A percentile compares a stretch with the other conserved stretches of the same genome.
phyloP scores from a whole-genome alignment of 208 protist species.

The Trypanosoma rangeli region DNA sequence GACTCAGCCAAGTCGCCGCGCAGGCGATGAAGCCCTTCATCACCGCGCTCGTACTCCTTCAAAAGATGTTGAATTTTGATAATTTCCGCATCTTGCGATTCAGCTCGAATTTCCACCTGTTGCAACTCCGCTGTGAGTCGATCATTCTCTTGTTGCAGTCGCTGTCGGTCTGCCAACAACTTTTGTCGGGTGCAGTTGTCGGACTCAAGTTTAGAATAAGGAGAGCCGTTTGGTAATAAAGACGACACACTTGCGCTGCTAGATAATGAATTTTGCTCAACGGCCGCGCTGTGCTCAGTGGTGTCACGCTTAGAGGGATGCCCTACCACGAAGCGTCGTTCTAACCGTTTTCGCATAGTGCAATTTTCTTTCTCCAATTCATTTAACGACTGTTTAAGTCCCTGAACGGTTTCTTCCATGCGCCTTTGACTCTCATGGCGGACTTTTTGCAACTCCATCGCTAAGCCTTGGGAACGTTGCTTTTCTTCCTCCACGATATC shows the following conservation, averaged over 20 bases:
- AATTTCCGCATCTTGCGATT: slow-evolving; percentile 71
- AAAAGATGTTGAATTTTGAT: slow-evolving; percentile 49
- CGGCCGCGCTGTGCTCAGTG: slow-evolving; percentile 10
- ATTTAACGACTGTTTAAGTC: slow-evolving; percentile 38
- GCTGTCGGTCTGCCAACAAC: slow-evolving; percentile 21
- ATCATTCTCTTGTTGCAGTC: slow-evolving; percentile 76
- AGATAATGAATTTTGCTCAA: slow-evolving; percentile 1
- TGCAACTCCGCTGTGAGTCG: slow-evolving; percentile 63
- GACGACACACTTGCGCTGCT: background rate
- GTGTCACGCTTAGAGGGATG: background rate
- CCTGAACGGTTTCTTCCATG: slow-evolving; percentile 49
- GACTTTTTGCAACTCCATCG: slow-evolving; percentile 39
- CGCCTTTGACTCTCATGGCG: slow-evolving; percentile 45
- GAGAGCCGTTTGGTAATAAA: background rate
- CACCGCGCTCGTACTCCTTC: slow-evolving; percentile 72
- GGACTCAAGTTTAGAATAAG: slow-evolving; percentile 1
- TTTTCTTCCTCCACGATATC: slow-evolving; percentile 66
- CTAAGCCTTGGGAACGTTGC: slow-evolving; percentile 36
- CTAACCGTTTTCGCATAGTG: slow-evolving; percentile 40
- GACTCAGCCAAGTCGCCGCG: slow-evolving; percentile 58
- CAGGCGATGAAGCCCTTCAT: slow-evolving; percentile 72
- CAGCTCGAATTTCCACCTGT: slow-evolving; percentile 62
- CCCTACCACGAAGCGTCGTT: slow-evolving; percentile 17
- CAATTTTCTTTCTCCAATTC: slow-evolving; percentile 52
- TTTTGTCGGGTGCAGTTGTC: slow-evolving; percentile 6